Percentiles rank a stretch among this genome's conserved stretches.
Conservation (phyloP, 1,284 basidiomycete genomes). For the Ustilago trichophora region DNA sequence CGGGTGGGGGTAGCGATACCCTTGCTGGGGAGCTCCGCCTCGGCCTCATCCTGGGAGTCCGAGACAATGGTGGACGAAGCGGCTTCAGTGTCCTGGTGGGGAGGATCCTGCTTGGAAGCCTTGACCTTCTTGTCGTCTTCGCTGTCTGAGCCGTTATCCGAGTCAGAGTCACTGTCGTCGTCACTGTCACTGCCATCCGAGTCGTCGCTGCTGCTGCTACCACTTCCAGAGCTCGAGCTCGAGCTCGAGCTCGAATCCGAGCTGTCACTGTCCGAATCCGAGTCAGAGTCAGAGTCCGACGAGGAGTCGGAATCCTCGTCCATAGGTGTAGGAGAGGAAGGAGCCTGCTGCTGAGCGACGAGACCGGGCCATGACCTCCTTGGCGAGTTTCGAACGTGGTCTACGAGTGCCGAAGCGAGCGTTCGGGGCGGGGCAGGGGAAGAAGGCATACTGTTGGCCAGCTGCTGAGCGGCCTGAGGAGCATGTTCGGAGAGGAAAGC, state of each 20-base stretch:
- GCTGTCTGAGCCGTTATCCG: conserved; percentile 15
- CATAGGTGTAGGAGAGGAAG: conserved; percentile 12
- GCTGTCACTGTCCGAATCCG: conserved; percentile 8
- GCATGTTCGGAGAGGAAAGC: conserved; percentile 45
- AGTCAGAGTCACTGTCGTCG: conserved; percentile 2
- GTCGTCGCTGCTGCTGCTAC: conserved; percentile 1
- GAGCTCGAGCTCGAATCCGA: conserved; percentile 10
- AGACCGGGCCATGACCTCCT: conserved; percentile 38
- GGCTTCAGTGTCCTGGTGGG: conserved; percentile 29
- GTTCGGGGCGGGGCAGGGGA: conserved; percentile 27
- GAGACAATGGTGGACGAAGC: conserved; percentile 32
- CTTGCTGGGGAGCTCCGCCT: conserved; percentile 34
- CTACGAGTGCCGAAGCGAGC: conserved; percentile 37
- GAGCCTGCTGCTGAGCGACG: background rate
- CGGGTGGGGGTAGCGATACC: conserved; percentile 30
- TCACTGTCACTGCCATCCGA: conserved; percentile 25
- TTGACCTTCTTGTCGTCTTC: conserved; percentile 34
- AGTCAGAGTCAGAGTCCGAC: conserved; percentile 8
- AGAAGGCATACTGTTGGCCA: conserved; percentile 26
- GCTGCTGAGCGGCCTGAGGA: conserved; percentile 25
- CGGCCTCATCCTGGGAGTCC: conserved; percentile 44
- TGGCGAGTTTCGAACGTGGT: conserved; percentile 42
- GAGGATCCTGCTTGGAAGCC: conserved; percentile 17
- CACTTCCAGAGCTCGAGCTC: too few species aligned
- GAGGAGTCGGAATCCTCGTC: conserved; percentile 22